These are phyloP conservation scores for Alternaria sp. DNA, from an alignment of 2,329 filamentous ascomycete species.

Conservation along the genomic window DNA sequence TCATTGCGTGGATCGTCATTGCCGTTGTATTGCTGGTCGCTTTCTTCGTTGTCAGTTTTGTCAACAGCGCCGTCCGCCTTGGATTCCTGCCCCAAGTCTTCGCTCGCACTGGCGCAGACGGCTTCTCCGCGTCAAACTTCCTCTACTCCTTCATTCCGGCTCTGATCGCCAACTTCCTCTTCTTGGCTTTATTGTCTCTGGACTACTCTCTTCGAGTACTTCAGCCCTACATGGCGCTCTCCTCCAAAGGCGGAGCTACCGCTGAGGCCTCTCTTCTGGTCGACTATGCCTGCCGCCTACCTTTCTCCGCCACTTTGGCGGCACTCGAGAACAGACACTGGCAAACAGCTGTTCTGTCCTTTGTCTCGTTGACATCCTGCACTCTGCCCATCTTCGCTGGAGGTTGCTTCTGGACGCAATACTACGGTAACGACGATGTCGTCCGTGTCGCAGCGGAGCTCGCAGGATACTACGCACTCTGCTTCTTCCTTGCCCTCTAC, in stretches of 20 bases:
- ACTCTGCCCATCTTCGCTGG: constrained; percentile 71
- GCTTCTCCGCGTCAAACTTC: constrained; percentile 88
- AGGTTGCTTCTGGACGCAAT: constrained; percentile 76
- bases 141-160: constrained; percentile 80
- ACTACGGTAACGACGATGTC: constrained; percentile 49
- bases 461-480: constrained; percentile 73
- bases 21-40: constrained; percentile 49
- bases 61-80: constrained; percentile 67
- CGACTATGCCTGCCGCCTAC: constrained; percentile 72
- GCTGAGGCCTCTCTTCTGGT: constrained; percentile 70
- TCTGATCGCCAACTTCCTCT: constrained; percentile 69
- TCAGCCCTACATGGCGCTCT: constrained; percentile 72
- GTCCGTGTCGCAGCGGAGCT: constrained; percentile 70
- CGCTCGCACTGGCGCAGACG: constrained; percentile 63
- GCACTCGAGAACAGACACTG: constrained; percentile 68
- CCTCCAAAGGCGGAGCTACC: constrained; percentile 62
- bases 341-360: constrained; percentile 67
- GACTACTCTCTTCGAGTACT: constrained; percentile 71
- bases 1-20: constrained; percentile 67
- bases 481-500: constrained; percentile 75
- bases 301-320: constrained; percentile 64
- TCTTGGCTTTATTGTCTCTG: constrained; percentile 70
- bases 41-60: constrained; percentile 78
- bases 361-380: constrained; percentile 65
- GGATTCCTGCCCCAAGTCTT: constrained; percentile 76